Evolutionary conservation across 1,284 basidiomycete genomes (phyloP).

Genomic region (Rhodotorula sp.): DNA sequence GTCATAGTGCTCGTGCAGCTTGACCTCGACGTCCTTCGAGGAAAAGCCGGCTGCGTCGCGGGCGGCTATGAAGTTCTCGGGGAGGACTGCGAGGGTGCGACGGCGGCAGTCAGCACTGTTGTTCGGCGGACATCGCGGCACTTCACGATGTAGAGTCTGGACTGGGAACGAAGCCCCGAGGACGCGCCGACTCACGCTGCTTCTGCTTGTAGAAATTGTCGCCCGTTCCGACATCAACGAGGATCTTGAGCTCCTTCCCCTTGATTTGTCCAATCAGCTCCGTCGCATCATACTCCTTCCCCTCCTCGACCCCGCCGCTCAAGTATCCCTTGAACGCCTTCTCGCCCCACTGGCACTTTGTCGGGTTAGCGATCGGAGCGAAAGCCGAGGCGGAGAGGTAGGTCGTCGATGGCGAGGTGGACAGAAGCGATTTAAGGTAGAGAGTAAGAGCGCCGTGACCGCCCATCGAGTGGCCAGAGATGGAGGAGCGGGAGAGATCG

Average conservation of each 20-base stretch:
- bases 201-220: slow-evolving; percentile 49
- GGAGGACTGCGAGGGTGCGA: slow-evolving; percentile 56
- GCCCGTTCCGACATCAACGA: slow-evolving; percentile 61
- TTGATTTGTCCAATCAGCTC: slow-evolving; percentile 67
- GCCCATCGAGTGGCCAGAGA: slow-evolving; percentile 66
- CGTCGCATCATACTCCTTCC: slow-evolving; percentile 78
- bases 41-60: slow-evolving; percentile 69
- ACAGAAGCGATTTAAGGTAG: slow-evolving; percentile 69
- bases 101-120: not conserved
- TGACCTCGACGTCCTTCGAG: slow-evolving; percentile 72
- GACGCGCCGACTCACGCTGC: slow-evolving; percentile 25
- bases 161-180: not conserved
- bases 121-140: not conserved
- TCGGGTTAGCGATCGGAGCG: slow-evolving; percentile 86
- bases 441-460: slow-evolving; percentile 74
- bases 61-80: slow-evolving; percentile 79
- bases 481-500: slow-evolving; percentile 62
- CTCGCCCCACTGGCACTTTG: slow-evolving; percentile 81
- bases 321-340: slow-evolving; percentile 93
- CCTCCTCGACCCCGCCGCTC: slow-evolving; percentile 71
- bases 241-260: slow-evolving; percentile 64
- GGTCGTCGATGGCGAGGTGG: slow-evolving; percentile 61
- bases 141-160: not conserved
- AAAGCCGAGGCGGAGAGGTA: slow-evolving; percentile 93
- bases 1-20: slow-evolving; percentile 81